These are phyloP conservation scores for Fonsecaea nubica DNA, from an alignment of 2,329 filamentous ascomycete species.

Conservation along the genomic window DNA sequence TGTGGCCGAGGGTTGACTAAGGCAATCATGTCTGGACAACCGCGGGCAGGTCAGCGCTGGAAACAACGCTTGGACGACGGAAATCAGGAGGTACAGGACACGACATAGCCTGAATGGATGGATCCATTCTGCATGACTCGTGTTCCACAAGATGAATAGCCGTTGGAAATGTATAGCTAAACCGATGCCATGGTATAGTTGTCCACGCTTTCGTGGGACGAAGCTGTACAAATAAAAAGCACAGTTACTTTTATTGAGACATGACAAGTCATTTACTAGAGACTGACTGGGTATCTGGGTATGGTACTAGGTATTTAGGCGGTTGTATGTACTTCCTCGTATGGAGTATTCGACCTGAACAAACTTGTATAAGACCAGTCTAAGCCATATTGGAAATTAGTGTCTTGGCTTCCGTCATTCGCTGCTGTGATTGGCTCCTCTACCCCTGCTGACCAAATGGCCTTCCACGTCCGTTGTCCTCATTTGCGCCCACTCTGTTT, in stretches of 20 bases:
- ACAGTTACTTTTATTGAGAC: not conserved
- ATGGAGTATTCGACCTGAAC: not conserved
- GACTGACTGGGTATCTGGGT: not conserved
- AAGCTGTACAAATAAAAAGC: slow-evolving; percentile 6
- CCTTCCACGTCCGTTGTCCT: not conserved
- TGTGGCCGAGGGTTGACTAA: not conserved
- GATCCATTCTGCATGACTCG: not conserved
- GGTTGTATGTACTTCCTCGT: not conserved
- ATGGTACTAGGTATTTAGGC: not conserved
- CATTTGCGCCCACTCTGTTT: slow-evolving; percentile 9
- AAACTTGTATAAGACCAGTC: not conserved
- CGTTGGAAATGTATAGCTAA: slow-evolving; percentile 1
- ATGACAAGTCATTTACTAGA: not conserved
- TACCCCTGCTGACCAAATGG: not conserved
- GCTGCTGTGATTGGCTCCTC: not conserved
- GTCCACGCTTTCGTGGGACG: not conserved
- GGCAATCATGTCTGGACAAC: not conserved
- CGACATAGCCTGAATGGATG: not conserved
- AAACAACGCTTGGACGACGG: slow-evolving; percentile 1
- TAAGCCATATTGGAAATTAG: not conserved
- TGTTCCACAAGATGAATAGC: slow-evolving; percentile 2
- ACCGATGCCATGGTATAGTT: not conserved
- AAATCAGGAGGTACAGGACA: not conserved
- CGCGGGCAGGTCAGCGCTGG: not conserved
- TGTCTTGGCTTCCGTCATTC: not conserved